phyloP scores from a whole-genome alignment of 1,139 yeast species.

The Wickerhamomyces sp. region DNA sequence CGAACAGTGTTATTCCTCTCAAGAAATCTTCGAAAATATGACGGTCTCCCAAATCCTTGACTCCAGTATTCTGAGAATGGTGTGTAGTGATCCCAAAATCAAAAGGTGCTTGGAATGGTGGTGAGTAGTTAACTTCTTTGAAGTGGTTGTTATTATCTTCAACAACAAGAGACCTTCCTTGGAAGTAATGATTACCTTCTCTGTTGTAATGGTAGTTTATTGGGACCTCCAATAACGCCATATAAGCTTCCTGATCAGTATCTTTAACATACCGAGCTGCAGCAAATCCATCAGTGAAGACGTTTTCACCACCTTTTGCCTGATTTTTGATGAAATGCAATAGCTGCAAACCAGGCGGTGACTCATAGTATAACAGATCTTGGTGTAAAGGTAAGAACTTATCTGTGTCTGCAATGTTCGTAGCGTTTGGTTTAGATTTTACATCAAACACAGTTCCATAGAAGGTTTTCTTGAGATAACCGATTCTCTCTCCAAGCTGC shows the following conservation, averaged over 20 bases:
- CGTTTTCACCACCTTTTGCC: slow-evolving; percentile 64
- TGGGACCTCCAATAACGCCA: slow-evolving; percentile 60
- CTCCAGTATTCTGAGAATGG: slow-evolving; percentile 23
- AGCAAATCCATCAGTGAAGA: slow-evolving; percentile 70
- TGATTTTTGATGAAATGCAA: slow-evolving; percentile 64
- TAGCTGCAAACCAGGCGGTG: slow-evolving; percentile 80
- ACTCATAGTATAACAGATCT: slow-evolving; percentile 76
- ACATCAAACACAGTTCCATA: slow-evolving; percentile 77
- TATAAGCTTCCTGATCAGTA: slow-evolving; percentile 58
- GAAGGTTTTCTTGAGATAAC: slow-evolving; percentile 69
- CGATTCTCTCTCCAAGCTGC: slow-evolving; percentile 54
- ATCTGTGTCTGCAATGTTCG: slow-evolving; percentile 69
- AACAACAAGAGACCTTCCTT: slow-evolving; percentile 61
- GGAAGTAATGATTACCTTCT: slow-evolving; percentile 60
- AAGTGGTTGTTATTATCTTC: slow-evolving; percentile 47
- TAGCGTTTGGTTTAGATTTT: slow-evolving; percentile 54
- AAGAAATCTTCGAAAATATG: slow-evolving; percentile 47
- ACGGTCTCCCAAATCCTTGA: slow-evolving; percentile 32
- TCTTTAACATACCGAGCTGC: slow-evolving; percentile 56
- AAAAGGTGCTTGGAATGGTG: slow-evolving; percentile 83
- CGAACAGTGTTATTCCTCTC: slow-evolving; percentile 59
- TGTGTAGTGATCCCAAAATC: slow-evolving; percentile 43
- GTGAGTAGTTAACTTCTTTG: slow-evolving; percentile 68
- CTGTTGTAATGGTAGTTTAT: slow-evolving; percentile 68
- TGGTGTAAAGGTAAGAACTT: slow-evolving; percentile 71